Evolutionary conservation across 768 basidiomycete species (phyloP).

Genomic region (Flagelloscypha sp.): DNA sequence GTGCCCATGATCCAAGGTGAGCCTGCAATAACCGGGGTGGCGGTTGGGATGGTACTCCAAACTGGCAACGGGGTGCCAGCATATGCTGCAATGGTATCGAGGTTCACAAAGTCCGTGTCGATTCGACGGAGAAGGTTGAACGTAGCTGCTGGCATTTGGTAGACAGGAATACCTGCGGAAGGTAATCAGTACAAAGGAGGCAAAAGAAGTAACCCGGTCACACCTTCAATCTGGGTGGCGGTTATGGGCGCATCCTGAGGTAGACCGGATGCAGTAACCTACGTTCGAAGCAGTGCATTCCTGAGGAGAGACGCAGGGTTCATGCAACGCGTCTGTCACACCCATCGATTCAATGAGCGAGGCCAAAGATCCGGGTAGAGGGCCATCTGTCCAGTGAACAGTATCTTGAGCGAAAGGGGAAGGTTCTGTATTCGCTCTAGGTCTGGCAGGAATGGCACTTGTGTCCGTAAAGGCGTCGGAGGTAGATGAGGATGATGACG

Average conservation of each 20-base stretch:
- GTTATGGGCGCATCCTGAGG: constrained; percentile 55
- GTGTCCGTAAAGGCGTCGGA: no score
- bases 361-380: no score
- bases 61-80: constrained; percentile 31
- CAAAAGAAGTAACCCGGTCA: constrained; percentile 13
- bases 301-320: constrained; percentile 33
- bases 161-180: constrained; percentile 59
- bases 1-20: constrained; percentile 48
- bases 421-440: no score
- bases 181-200: constrained; percentile 13
- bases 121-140: constrained; percentile 58
- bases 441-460: no score
- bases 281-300: constrained; percentile 28
- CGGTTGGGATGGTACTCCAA: constrained; percentile 34
- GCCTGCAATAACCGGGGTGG: constrained; percentile 43
- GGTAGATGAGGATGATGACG: no score
- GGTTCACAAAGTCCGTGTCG: constrained; percentile 73
- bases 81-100: constrained; percentile 47
- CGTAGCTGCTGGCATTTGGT: constrained; percentile 55
- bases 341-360: no score
- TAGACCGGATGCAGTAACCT: no score
- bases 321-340: no score
- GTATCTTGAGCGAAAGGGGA: no score
- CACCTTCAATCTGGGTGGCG: constrained; percentile 67
- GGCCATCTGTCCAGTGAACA: no score